Evolutionary conservation across 441 rosid genomes (phyloP).

Genomic region (Brassica balearica): DNA sequence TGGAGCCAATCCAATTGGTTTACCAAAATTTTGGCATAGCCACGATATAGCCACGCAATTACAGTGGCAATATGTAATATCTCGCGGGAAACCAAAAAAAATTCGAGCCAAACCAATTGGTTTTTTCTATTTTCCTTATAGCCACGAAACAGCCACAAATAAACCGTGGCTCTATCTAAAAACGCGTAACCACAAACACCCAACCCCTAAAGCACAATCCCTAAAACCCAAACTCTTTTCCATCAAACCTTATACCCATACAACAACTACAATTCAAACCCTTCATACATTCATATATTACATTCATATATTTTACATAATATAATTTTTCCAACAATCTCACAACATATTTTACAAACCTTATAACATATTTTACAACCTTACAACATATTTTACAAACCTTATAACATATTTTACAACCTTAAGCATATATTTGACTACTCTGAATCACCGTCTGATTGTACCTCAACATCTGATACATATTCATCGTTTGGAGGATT

Average conservation of each 20-base stretch:
- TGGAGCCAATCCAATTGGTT: no score
- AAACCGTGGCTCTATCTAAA: background rate
- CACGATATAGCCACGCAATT: no score
- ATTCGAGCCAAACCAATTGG: no score
- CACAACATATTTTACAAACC: no score
- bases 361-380: background rate
- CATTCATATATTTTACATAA: background rate
- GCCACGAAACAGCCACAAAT: background rate
- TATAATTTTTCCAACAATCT: background rate
- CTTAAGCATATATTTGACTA: background rate
- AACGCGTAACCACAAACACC: background rate
- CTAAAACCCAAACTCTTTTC: background rate
- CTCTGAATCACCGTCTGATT: background rate
- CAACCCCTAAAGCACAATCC: background rate
- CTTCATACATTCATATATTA: background rate
- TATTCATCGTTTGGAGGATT: background rate
- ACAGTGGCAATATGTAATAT: background rate
- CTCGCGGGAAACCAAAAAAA: no score
- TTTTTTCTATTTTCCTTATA: no score
- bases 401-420: no score
- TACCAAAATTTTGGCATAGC: no score
- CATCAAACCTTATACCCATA: background rate
- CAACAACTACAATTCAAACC: background rate
- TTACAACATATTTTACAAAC: no score
- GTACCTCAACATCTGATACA: background rate